Evolutionary conservation across 768 basidiomycete genomes (phyloP).

Genomic region (Boletellus sp.): DNA sequence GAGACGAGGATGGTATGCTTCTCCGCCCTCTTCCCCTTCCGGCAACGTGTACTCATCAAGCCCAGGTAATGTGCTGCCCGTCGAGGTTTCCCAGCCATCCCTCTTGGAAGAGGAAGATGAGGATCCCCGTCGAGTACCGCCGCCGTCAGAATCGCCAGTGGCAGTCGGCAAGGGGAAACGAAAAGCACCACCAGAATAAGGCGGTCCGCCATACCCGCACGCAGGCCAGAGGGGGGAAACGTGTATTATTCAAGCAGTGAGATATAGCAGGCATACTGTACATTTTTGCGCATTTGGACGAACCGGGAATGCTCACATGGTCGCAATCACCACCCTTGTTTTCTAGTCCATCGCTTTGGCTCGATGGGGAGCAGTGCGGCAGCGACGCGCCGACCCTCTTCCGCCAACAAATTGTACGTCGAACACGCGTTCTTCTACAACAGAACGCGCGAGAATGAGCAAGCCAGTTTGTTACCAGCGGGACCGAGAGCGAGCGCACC

Average conservation of each 20-base stretch:
- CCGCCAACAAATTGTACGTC: constrained; percentile 89
- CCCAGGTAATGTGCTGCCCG: constrained; percentile 56
- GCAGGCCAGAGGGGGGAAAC: background rate
- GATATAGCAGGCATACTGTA: constrained; percentile 14
- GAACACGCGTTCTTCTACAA: constrained; percentile 85
- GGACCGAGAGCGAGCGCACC: constrained; percentile 36
- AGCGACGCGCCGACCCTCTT: constrained; percentile 91
- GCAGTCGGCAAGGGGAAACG: constrained; percentile 55
- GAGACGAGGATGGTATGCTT: constrained; percentile 50
- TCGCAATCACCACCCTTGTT: constrained; percentile 14
- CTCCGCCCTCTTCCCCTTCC: background rate
- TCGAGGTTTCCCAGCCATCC: constrained; percentile 55
- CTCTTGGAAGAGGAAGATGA: constrained; percentile 63
- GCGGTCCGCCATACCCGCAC: too few relatives aligned
- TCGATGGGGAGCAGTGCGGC: constrained; percentile 79
- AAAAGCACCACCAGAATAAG: constrained; percentile 42
- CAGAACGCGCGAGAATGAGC: background rate
- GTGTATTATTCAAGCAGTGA: constrained; percentile 11
- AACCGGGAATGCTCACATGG: background rate
- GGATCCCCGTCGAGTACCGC: constrained; percentile 28
- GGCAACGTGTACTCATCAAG: background rate
- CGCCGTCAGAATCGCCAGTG: constrained; percentile 25
- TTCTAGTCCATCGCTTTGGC: constrained; percentile 47
- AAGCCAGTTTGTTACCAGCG: background rate
- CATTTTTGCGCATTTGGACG: background rate